Evolutionary conservation across 768 basidiomycete species (phyloP).

Genomic region (Mycena pura): DNA sequence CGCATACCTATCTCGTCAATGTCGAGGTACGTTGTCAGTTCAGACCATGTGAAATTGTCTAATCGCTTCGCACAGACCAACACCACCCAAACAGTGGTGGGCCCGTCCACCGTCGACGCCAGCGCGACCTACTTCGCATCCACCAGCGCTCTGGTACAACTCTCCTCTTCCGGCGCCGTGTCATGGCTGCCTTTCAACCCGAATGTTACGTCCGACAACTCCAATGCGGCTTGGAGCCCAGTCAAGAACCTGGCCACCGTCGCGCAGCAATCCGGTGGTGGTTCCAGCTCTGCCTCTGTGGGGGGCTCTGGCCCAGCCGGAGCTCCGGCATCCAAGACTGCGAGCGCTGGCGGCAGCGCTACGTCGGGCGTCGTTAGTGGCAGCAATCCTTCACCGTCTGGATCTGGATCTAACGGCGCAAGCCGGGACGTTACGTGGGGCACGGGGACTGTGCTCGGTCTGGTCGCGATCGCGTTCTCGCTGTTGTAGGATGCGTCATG

Average conservation of each 20-base stretch:
- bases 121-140: constrained; percentile 69
- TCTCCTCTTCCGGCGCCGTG: constrained; percentile 64
- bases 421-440: constrained; percentile 12
- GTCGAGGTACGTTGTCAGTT: constrained; percentile 53
- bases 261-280: constrained; percentile 22
- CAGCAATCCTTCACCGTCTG: neutral
- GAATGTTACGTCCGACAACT: constrained; percentile 49
- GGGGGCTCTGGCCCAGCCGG: neutral
- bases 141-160: constrained; percentile 67
- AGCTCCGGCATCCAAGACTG: neutral
- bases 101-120: constrained; percentile 66
- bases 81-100: constrained; percentile 64
- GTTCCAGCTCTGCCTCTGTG: neutral
- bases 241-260: constrained; percentile 53
- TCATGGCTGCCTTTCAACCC: constrained; percentile 65
- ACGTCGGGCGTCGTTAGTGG: neutral
- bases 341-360: neutral
- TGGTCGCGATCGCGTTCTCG: constrained; percentile 14
- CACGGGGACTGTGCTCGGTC: constrained; percentile 9
- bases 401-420: neutral
- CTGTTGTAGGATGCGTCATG: no score
- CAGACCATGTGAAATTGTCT: neutral
- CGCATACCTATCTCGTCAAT: constrained; percentile 73
- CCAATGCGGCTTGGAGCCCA: constrained; percentile 54
- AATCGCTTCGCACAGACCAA: constrained; percentile 53